Evolutionary conservation across 192 early-diverging fungal genomes (phyloP).

Genomic region (Dimargaris cristalligena): DNA sequence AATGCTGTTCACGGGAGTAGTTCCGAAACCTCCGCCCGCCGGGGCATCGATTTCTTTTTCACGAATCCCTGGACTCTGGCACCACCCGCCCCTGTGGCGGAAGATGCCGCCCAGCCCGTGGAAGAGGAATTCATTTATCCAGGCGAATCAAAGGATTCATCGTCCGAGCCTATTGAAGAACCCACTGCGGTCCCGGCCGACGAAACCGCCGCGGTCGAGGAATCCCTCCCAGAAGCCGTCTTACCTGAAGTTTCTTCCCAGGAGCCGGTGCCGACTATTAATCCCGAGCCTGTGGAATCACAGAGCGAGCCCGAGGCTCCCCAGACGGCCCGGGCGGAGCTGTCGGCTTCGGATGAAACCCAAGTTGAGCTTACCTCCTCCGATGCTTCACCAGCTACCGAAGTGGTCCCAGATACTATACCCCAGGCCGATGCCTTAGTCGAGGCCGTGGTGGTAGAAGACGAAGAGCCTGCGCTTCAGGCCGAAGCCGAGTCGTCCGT

Average conservation of each 20-base stretch:
- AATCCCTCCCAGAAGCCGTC: conserved; percentile 24
- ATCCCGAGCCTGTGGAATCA: background rate
- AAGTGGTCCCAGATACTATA: background rate
- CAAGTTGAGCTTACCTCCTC: conserved; percentile 13
- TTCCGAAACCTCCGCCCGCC: conserved; percentile 22
- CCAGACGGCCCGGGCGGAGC: background rate
- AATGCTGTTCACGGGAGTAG: conserved; percentile 43
- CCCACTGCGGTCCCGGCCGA: conserved; percentile 5
- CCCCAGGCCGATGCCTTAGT: background rate
- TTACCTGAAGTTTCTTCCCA: conserved; percentile 23
- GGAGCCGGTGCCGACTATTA: conserved; percentile 19
- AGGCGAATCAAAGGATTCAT: background rate
- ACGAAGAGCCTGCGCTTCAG: background rate
- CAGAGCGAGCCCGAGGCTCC: conserved; percentile 4
- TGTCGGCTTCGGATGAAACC: conserved; percentile 16
- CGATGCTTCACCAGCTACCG: background rate
- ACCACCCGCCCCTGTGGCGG: background rate
- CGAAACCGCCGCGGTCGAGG: conserved; percentile 17
- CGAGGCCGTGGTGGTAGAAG: background rate
- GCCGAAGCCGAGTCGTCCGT: background rate
- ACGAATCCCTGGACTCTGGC: background rate
- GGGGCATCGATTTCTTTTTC: conserved; percentile 30
- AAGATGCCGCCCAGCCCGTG: background rate
- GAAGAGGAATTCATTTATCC: background rate
- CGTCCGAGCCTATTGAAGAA: background rate